Evolutionary conservation across 768 basidiomycete genomes (phyloP), one percentile per base, ranked within the genome.

Genomic region (Boletus coccyginus): DNA sequence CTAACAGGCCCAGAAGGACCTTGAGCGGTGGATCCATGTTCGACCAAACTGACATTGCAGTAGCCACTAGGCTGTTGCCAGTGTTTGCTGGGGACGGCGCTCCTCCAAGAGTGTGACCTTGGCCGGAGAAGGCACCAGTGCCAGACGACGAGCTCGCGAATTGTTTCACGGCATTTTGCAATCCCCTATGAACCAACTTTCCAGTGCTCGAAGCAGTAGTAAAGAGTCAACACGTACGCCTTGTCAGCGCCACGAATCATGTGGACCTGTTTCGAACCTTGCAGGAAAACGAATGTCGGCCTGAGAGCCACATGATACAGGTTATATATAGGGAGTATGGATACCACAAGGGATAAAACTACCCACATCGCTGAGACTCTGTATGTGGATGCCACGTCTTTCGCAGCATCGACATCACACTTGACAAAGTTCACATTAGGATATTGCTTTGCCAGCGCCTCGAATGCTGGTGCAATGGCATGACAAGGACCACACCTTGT

Each of bases 401-500:
- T 70, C 19, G 84, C 85, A 47, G 79, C 81, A 62, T 92, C 90
- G 17, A 91, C 85, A 63, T 92, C 90, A 62, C 86, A 88, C 68
- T 94, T 94, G 65, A 93, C 67, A 74, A 94, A 94, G 70, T 90
- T 90, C 55, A 87, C 90, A 48, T 79, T 77, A 24, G 73, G 74
- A 67, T 88, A 85, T 62, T 89, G 74, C 63, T 84, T 86, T 7
- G 90, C 79, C 2, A 94, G 74, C 1, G 80, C 73, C 62, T 92
- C 90, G 58, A 80, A 93, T 0, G 77, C 72, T 2, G 92, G 92
- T 4, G 90, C 91, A 59, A 94, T 94, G 41, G 79, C 78, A 70
- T 90, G 89, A 67, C 91, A 94, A 36, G 92, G 92, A 2, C 88
- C 86, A 78, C 91, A 93, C 92, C 90, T 92, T 61, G 57, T 40